Percentiles rank a stretch among this genome's conserved stretches.
Conservation (phyloP, 495 filamentous ascomycete species). For the Trichoderma reesei region DNA sequence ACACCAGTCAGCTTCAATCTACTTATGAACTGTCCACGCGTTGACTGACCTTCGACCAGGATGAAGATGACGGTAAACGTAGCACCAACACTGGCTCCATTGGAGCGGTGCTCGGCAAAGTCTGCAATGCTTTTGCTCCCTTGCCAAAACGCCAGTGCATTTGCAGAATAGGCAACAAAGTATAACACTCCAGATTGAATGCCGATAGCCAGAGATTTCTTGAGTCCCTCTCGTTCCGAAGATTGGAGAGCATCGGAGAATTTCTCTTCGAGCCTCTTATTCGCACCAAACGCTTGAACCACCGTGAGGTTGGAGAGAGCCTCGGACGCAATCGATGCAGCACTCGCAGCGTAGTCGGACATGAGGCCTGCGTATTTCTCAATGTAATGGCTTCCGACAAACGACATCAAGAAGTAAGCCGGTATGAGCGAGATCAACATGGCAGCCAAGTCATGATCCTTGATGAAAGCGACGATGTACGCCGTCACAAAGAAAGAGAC, state of each 20-base stretch:
- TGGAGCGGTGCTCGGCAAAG: slow-evolving; percentile 29
- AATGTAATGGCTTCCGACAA: slow-evolving; percentile 50
- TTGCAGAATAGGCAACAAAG: slow-evolving; percentile 56
- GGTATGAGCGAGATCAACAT: slow-evolving; percentile 52
- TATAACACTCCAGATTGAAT: slow-evolving; percentile 54
- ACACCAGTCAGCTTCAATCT: background rate
- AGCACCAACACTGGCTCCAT: slow-evolving; percentile 41
- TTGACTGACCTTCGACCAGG: slow-evolving; percentile 46
- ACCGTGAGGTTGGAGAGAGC: slow-evolving; percentile 36
- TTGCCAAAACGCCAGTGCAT: slow-evolving; percentile 61
- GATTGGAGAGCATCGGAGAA: slow-evolving; percentile 37
- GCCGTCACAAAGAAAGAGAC: slow-evolving; percentile 52
- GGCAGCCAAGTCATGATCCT: slow-evolving; percentile 38
- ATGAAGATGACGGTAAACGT: slow-evolving; percentile 58
- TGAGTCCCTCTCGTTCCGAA: slow-evolving; percentile 41
- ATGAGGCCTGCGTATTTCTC: slow-evolving; percentile 47
- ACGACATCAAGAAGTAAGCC: slow-evolving; percentile 54
- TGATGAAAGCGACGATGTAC: slow-evolving; percentile 56
- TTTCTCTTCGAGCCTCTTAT: slow-evolving; percentile 39
- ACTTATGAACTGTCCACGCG: background rate
- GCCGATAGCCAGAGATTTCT: slow-evolving; percentile 47
- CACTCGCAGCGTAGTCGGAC: slow-evolving; percentile 34
- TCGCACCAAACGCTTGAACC: slow-evolving; percentile 42
- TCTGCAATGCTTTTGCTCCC: slow-evolving; percentile 46
- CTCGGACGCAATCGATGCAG: slow-evolving; percentile 35